Evolutionary conservation across 2,329 filamentous ascomycete genomes (phyloP), one percentile per base, ranked within the genome.

Genomic region (Microthyrium microscopicum): DNA sequence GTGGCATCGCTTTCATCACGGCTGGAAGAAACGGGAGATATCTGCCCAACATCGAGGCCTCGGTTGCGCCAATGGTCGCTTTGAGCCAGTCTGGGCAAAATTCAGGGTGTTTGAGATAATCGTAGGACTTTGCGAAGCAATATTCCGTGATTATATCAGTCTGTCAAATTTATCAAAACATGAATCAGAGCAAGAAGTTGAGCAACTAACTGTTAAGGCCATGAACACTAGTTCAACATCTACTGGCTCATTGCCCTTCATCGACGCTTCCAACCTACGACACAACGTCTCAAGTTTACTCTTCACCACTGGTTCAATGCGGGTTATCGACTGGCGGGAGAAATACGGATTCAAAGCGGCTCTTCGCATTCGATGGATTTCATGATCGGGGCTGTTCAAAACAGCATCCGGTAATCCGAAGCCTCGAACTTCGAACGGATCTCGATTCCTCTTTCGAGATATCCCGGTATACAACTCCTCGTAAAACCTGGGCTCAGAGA

Each of bases 331-430:
- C 4, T 35, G 20, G 33, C 46, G 44, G 5, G 52, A 55, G 36
- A 57, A 56, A 42, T 53, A 56, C 6, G 46, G 48, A 33, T 46
- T 49, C 9, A 56, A 35, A 2, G 53, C 46, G 3, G 40, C 42
- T 27, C 46, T 46, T 17, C 51, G 46, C 9, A 41, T 30, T 13
- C 47, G 48, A 39, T 57, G 53, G 13, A 52, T 29, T 3, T 48
- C 46, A 40, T 55, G 45, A 16, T 30, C 30, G 4, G 22, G 2
- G n/a, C 15, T 37, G 16, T 20, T 27, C 12, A 35, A 35, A 17
- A 22, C 26, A 15, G 31, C 31, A 3, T 38, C 24, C 5, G 17
- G 16, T 4, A 21, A 15, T 4, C 20, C 33, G 21, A 36, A 22
- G 5, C 18, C 26, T 17, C 19, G 21, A 13, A 28, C 25, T n/a